Evolutionary conservation across 768 basidiomycete species (phyloP).

Genomic region (Mycena belliarum): DNA sequence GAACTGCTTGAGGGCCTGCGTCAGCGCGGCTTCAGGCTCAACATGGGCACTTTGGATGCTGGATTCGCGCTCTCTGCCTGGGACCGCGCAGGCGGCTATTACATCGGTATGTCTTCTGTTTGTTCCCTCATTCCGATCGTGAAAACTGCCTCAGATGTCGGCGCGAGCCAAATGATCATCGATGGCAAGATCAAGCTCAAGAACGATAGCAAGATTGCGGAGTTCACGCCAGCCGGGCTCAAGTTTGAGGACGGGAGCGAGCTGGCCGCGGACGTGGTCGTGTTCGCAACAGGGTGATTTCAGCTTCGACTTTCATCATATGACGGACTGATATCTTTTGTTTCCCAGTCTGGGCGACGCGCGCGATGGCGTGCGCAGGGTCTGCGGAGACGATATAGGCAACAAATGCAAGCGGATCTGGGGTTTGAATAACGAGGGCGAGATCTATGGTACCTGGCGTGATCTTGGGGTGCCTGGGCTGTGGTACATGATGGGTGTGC

Average conservation of each 20-base stretch:
- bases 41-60: slow-evolving; percentile 41
- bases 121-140: too few species aligned
- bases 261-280: slow-evolving; percentile 53
- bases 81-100: slow-evolving; percentile 50
- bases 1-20: slow-evolving; percentile 48
- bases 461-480: slow-evolving; percentile 52
- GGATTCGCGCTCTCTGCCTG: slow-evolving; percentile 43
- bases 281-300: slow-evolving; percentile 59
- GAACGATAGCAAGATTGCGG: slow-evolving; percentile 51
- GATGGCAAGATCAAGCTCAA: slow-evolving; percentile 76
- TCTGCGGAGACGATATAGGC: slow-evolving; percentile 52
- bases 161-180: slow-evolving; percentile 59
- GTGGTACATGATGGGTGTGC: slow-evolving; percentile 59
- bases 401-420: slow-evolving; percentile 51
- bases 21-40: slow-evolving; percentile 48
- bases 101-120: slow-evolving; percentile 42
- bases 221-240: slow-evolving; percentile 45
- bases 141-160: slow-evolving; percentile 46
- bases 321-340: too few species aligned
- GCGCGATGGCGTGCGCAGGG: slow-evolving; percentile 34
- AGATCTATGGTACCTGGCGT: slow-evolving; percentile 51
- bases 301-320: neutral
- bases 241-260: slow-evolving; percentile 51
- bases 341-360: slow-evolving; percentile 47
- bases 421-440: slow-evolving; percentile 68